Base-by-base conservation (phyloP, 352 stramenopile species). In the Phytophthora tentaculata region DNA sequence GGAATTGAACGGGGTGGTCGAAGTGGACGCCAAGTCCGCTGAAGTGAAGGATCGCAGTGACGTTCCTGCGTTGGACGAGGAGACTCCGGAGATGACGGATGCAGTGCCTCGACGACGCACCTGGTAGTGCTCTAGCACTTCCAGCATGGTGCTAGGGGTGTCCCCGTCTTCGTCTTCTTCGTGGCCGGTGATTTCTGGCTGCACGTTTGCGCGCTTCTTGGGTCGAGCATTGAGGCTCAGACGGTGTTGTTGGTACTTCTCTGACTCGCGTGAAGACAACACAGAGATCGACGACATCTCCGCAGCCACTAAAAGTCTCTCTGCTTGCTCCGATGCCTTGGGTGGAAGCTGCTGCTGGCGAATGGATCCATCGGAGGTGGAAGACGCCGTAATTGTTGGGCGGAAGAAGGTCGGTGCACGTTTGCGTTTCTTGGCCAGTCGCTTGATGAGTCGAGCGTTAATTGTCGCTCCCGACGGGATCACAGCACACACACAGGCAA, bases 401-500 rank as follows among this genome's bases (percentile, higher is more conserved):
- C 79, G 76, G 51, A 77, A 77, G 43, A 56, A 57, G 5, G 64
- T 60, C 3, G 63, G 64, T 12, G 63, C 64, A 26, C 65, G 80
- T 50, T 84, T 86, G 37, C 76, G 75, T 41, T 89, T 86, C 57
- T 90, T 91, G 14, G 86, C 84, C 24, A 88, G 67, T 24, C 82
- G 82, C 61, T 87, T 79, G 39, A 92, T 64, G 24, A 94, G 66
- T 61, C 76, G 79, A 26, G 83, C 85, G 47, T 92, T 90, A 23
- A 89, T 90, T 47, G 83, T 80, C 41, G 85, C 81, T 8, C 75
- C 77, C 3, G 77, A 82, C 3, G 83, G 83, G 24, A 91, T 77
- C 56, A 91, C 86, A 12, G 82, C 81, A 56, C 83, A 86, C 17
- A 92, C 83, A 62, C 86, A 94, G 49, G 79, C 74, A 5, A 92